Conservation (phyloP, 345 rosid genomes). For the Cardamine occulta region DNA sequence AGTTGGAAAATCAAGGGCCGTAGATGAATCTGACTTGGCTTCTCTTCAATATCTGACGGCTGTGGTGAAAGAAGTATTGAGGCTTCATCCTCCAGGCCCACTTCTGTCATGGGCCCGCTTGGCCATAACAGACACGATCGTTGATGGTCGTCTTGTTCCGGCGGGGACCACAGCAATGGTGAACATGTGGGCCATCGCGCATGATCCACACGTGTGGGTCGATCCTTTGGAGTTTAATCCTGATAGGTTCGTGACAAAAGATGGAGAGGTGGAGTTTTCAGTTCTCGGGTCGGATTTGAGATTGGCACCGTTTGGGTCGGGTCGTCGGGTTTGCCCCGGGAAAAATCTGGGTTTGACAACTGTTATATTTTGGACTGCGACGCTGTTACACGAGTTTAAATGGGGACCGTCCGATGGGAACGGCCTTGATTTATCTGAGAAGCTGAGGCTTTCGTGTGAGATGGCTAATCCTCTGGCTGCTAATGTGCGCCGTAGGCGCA, state of each 20-base stretch:
- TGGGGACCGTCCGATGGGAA: constrained; percentile 55
- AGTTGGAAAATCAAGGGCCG: constrained; percentile 63
- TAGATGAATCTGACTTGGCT: constrained; percentile 56
- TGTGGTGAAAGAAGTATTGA: constrained; percentile 73
- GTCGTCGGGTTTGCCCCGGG: constrained; percentile 81
- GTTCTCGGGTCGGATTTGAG: constrained; percentile 82
- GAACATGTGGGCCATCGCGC: constrained; percentile 93
- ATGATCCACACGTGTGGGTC: constrained; percentile 75
- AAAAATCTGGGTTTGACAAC: constrained; percentile 70
- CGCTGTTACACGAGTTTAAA: constrained; percentile 66
- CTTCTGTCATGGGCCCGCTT: constrained; percentile 91
- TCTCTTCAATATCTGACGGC: constrained; percentile 66
- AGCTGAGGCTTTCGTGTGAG: constrained; percentile 72
- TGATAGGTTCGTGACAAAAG: constrained; percentile 57
- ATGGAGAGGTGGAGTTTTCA: constrained; percentile 59
- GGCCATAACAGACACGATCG: constrained; percentile 70
- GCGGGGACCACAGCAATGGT: constrained; percentile 93
- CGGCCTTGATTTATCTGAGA: constrained; percentile 67
- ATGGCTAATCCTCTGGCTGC: constrained; percentile 74
- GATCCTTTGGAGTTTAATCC: constrained; percentile 73
- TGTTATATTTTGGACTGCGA: constrained; percentile 72
- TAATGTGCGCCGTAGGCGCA: constrained; percentile 49
- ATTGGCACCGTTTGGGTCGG: constrained; percentile 92
- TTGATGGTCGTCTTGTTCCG: constrained; percentile 80
- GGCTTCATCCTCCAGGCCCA: constrained; percentile 97